Evolutionary conservation across 2,329 filamentous ascomycete species (phyloP), one percentile per base, ranked within the genome.

Genomic region (Epicoccum sorghinum): DNA sequence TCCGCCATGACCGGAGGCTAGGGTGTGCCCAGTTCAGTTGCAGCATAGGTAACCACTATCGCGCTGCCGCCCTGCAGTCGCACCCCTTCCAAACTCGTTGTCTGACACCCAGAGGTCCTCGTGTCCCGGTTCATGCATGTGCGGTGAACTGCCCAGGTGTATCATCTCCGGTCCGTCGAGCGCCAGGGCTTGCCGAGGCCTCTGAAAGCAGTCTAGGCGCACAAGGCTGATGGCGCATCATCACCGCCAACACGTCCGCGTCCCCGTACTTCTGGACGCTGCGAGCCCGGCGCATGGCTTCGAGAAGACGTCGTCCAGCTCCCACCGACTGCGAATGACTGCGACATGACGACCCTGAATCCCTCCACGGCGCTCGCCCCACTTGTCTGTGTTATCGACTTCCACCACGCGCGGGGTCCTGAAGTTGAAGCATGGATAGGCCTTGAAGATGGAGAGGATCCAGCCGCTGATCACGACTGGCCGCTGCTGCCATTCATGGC

Each of bases 351-450:
- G 47, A 79, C 80, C 3, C 71, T 39, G 39, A 36, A 40, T 13
- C n/a, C 46, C 18, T 43, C 52, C 32, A 44, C 47, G 38, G 52
- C 38, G 33, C 64, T 65, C 18, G 55, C 59, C 36, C 65, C 65
- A 38, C 62, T 82, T 40, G 75, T 82, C 58, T 80, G 78, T 69
- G 75, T 83, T 41, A 80, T 83, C 57, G 80, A 80, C 64, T 83
- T 83, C 61, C 79, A 83, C 67, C 80, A 83, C 67, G 79, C 79
- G 44, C 73, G 79, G 72, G 95, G 95, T 7, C 95, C 95, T 29
- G 95, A 99, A 78, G 89, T 98, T 52, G 93, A 98, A 79, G 85
- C 83, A 67, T 98, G 93, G 90, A 91, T 96, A 71, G 92, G 91
- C 58, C 85, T 78, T 30, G 79, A 87, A 18, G 87, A 93, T 64